Evolutionary conservation across 169 alveolate genomes (phyloP).

Genomic region (Ichthyophthirius multifiliis): DNA sequence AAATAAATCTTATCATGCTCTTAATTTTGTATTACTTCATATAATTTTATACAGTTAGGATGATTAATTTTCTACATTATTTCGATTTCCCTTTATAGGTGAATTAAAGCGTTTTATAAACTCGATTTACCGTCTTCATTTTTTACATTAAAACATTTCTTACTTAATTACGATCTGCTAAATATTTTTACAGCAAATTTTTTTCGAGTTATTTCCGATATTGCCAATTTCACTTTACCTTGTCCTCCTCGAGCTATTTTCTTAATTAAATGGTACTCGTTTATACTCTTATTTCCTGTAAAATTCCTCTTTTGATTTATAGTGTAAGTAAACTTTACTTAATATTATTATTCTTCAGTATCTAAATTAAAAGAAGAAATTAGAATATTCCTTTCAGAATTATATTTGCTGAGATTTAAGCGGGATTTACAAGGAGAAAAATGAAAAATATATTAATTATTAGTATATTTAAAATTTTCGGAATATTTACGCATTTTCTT

Average conservation of each 20-base stretch:
- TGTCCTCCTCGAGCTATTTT: background rate
- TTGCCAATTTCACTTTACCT: conserved; percentile 10
- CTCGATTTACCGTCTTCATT: background rate
- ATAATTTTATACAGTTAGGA: conserved; percentile 2
- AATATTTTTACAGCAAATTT: conserved; percentile 1
- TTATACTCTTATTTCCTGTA: background rate
- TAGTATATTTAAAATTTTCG: too few relatives aligned
- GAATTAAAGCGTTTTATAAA: background rate
- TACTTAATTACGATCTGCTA: background rate
- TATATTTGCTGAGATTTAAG: too few relatives aligned
- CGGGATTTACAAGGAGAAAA: too few relatives aligned
- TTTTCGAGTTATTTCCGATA: background rate
- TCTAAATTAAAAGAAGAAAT: too few relatives aligned
- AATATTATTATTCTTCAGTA: too few relatives aligned
- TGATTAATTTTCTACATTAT: conserved; percentile 4
- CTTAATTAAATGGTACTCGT: background rate
- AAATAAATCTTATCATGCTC: background rate
- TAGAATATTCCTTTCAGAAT: too few relatives aligned
- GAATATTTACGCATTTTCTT: too few relatives aligned
- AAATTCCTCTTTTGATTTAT: background rate
- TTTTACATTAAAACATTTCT: background rate
- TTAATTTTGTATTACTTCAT: background rate
- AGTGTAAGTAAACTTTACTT: too few relatives aligned
- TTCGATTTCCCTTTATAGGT: background rate
- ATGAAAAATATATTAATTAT: too few relatives aligned